These are phyloP conservation scores for Macrophomina tecta DNA, from an alignment of 2,329 filamentous ascomycete species.

Conservation along the genomic window DNA sequence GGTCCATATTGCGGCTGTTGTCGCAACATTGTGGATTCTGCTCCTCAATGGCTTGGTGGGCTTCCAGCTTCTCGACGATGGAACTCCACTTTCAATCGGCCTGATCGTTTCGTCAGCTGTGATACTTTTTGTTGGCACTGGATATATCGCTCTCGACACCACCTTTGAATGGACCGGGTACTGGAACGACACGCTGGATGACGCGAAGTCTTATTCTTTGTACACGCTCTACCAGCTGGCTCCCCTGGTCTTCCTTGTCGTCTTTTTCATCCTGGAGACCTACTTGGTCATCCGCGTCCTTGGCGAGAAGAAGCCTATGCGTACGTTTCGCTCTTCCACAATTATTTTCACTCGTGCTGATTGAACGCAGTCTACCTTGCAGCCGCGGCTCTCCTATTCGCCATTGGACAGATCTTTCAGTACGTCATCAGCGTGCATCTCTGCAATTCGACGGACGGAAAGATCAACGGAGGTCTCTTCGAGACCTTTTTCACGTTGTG, in stretches of 20 bases:
- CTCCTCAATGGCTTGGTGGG: slow-evolving; percentile 92
- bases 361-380: slow-evolving; percentile 70
- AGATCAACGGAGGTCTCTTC: slow-evolving; percentile 92
- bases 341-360: neutral
- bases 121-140: slow-evolving; percentile 83
- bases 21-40: slow-evolving; percentile 87
- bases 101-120: slow-evolving; percentile 74
- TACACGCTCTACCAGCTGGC: slow-evolving; percentile 94
- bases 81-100: slow-evolving; percentile 81
- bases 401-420: slow-evolving; percentile 92
- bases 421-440: slow-evolving; percentile 92
- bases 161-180: slow-evolving; percentile 83
- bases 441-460: slow-evolving; percentile 80
- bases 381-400: slow-evolving; percentile 79
- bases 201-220: slow-evolving; percentile 76
- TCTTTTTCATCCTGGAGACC: slow-evolving; percentile 83
- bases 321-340: slow-evolving; percentile 54
- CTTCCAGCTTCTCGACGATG: slow-evolving; percentile 92
- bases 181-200: slow-evolving; percentile 64
- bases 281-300: slow-evolving; percentile 85
- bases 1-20: slow-evolving; percentile 87
- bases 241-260: slow-evolving; percentile 85
- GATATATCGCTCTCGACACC: slow-evolving; percentile 94
- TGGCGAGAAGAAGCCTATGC: slow-evolving; percentile 88
- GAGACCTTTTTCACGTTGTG: slow-evolving; percentile 90